These are phyloP conservation scores for Zostera marina DNA, from an alignment of 116 monocot species.

Conservation along the genomic window DNA sequence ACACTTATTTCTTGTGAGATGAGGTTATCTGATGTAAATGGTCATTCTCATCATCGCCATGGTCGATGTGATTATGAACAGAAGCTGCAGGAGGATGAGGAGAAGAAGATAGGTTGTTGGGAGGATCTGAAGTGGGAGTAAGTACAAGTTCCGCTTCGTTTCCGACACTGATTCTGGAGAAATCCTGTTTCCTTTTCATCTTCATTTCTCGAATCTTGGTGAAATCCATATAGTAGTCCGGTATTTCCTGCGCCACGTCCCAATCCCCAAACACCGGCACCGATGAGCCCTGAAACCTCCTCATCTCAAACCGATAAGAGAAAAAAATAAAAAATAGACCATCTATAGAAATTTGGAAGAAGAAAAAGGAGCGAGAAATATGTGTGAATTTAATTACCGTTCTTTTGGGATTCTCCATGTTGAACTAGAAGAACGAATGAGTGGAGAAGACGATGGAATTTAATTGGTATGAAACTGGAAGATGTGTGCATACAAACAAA, in stretches of 20 bases:
- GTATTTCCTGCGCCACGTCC: conserved; percentile 41
- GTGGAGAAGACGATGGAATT: too few species aligned
- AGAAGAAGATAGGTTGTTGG: neutral
- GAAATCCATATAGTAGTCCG: conserved; percentile 76
- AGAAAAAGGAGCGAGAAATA: too few species aligned
- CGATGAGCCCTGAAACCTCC: conserved; percentile 14
- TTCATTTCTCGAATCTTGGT: conserved; percentile 53
- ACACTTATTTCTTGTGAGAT: too few species aligned
- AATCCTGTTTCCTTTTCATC: conserved; percentile 50
- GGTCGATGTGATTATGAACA: neutral
- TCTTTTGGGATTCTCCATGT: too few species aligned
- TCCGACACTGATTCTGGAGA: conserved; percentile 38
- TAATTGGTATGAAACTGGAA: too few species aligned
- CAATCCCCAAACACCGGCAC: conserved; percentile 70
- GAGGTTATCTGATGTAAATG: too few species aligned
- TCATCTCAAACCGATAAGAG: too few species aligned
- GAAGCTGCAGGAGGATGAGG: neutral
- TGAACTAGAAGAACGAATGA: too few species aligned
- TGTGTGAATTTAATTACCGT: too few species aligned
- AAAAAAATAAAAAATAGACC: too few species aligned
- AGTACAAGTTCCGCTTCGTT: conserved; percentile 38
- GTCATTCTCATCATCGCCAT: neutral
- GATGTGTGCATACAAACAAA: too few species aligned
- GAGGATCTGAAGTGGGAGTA: neutral
- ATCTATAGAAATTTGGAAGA: too few species aligned